A percentile compares a stretch with the other conserved stretches of the same genome.
Evolutionary conservation across 1,284 basidiomycete species (phyloP).

Genomic region (Garcileccinum viscosum): DNA sequence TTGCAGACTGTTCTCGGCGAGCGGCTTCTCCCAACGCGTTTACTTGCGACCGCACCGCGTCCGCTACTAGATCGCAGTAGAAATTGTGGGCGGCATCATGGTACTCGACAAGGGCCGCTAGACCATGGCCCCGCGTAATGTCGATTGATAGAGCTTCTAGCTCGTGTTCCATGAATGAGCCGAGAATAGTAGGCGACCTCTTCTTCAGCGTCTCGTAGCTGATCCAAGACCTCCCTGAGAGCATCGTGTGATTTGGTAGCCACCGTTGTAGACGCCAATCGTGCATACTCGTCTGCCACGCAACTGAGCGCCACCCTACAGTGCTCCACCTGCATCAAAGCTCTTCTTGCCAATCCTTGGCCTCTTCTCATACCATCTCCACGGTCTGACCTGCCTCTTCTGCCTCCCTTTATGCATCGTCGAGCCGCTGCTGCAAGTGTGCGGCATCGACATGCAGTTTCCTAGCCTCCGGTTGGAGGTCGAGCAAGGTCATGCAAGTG

Average conservation of each 20-base stretch:
- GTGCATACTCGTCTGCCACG: constrained; percentile 65
- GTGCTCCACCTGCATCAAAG: constrained; percentile 58
- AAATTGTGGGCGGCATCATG: constrained; percentile 36
- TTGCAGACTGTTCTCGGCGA: constrained; percentile 38
- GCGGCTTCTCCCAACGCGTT: constrained; percentile 36
- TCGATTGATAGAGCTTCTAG: constrained; percentile 24
- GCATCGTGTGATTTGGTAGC: constrained; percentile 44
- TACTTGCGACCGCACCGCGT: constrained; percentile 42
- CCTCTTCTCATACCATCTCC: constrained; percentile 29
- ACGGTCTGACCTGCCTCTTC: constrained; percentile 41
- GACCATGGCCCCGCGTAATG: constrained; percentile 22
- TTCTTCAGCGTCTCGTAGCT: constrained; percentile 50
- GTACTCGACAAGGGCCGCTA: constrained; percentile 21
- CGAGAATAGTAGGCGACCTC: constrained; percentile 45
- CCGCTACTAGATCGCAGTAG: constrained; percentile 41
- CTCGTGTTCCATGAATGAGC: constrained; percentile 31
- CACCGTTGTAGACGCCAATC: constrained; percentile 58
- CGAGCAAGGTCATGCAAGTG: too few relatives aligned
- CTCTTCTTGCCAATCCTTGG: constrained; percentile 43
- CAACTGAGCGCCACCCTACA: constrained; percentile 50
- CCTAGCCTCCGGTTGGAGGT: too few relatives aligned
- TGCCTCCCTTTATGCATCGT: constrained; percentile 30
- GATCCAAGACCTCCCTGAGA: constrained; percentile 51
- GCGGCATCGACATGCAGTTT: constrained; percentile 43
- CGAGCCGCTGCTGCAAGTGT: constrained; percentile 45